Evolutionary conservation across 352 stramenopile genomes (phyloP), one percentile per base, ranked within the genome.

Genomic region (Halophytophthora batemanensis): DNA sequence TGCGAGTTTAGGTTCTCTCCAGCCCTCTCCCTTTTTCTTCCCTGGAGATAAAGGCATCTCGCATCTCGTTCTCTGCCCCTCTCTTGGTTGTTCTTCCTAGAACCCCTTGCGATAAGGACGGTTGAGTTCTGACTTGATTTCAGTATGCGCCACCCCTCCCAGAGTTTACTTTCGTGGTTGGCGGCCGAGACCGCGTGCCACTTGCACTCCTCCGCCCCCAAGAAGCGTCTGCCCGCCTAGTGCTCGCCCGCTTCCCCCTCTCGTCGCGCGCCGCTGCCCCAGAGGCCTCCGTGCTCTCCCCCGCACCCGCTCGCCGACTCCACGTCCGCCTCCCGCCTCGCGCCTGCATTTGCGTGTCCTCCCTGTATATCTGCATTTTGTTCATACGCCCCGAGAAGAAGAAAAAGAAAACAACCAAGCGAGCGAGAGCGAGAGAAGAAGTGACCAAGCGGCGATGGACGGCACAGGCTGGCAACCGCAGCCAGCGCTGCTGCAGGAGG

Each of bases 391-490:
- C 25, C 25, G 14, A 40, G 35, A 21, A 21, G 35, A n/a, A 19
- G 35, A n/a, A n/a, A 53, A 44, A 14, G 15, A 36, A 36, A 36
- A 53, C 14, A 33, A 17, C 18, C 47, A 43, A 41, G 31, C 38
- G 28, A 44, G 45, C 13, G 21, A 42, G 41, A 53, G 40, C 49
- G 49, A 28, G 21, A 6, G 14, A 45, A 40, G 3, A 54, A 33
- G 44, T 17, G 14, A 15, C 18, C 33, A 13, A 8, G 28, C 2
- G 8, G 47, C 12, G 10, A 77, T 74, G 64, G 69, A 50, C 48
- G 51, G 65, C 61, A 73, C 65, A 62, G 25, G 25, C 25, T 95
- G 84, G 84, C 76, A 90, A 62, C 84, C 84, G 49, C 76, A 92
- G 61, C 74, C 76, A 18, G 61, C 73, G 53, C 67, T 90, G 43